These are phyloP conservation scores for Leonotis leonurus DNA, from an alignment of 257 asterid species.

Conservation along the genomic window DNA sequence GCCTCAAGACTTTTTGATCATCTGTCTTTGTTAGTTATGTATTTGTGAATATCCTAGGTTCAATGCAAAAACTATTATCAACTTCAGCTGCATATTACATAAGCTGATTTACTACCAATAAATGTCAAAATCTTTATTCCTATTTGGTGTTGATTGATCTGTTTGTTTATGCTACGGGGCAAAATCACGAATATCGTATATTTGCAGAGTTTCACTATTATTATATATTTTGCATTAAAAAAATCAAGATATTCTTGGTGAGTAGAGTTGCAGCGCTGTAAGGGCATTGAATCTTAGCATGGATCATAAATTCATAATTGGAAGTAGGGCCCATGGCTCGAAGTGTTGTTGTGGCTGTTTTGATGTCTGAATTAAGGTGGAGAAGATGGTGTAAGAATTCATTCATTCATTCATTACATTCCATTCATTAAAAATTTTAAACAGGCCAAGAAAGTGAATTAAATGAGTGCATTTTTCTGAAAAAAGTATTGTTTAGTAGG, in stretches of 20 bases:
- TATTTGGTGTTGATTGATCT: not conserved
- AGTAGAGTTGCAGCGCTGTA: not conserved
- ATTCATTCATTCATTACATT: no score
- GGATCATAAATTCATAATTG: no score
- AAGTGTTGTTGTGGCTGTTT: not conserved
- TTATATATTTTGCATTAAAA: not conserved
- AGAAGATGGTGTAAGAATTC: not conserved
- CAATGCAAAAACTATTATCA: no score
- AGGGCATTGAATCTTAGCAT: not conserved
- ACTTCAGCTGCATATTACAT: constrained; percentile 21
- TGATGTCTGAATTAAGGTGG: constrained; percentile 5
- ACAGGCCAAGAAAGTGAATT: not conserved
- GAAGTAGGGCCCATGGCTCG: not conserved
- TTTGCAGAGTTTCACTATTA: not conserved
- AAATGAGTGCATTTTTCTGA: not conserved
- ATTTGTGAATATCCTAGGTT: constrained; percentile 49
- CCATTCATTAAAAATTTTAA: not conserved
- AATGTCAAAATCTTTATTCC: constrained; percentile 1
- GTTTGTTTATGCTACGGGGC: no score
- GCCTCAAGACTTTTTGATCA: constrained; percentile 11
- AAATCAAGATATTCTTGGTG: not conserved
- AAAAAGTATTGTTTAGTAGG: not conserved
- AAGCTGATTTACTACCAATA: constrained; percentile 21
- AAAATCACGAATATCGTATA: no score
- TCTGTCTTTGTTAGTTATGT: constrained; percentile 24